Conservation (phyloP, 2,329 filamentous ascomycete species). For the Venturia asperata region DNA sequence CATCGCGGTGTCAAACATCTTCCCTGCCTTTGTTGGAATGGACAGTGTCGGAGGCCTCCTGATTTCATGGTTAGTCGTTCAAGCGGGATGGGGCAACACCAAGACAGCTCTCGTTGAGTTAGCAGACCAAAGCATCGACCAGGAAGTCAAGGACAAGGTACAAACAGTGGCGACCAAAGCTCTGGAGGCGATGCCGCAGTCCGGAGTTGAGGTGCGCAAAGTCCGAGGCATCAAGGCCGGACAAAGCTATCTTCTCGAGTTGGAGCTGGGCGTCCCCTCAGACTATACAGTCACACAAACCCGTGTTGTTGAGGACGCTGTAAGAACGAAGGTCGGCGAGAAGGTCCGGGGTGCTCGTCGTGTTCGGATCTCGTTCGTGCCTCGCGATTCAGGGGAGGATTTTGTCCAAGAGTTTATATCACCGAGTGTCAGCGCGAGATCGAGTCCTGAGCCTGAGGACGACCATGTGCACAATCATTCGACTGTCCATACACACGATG, state of each 20-base stretch:
- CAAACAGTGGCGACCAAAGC: constrained; percentile 50
- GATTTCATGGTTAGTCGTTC: constrained; percentile 89
- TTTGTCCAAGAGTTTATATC: constrained; percentile 63
- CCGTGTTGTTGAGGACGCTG: constrained; percentile 61
- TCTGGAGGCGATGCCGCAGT: constrained; percentile 33
- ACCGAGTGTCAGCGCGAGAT: constrained; percentile 27
- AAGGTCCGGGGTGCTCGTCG: constrained; percentile 78
- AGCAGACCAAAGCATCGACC: constrained; percentile 82
- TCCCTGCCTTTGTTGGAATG: constrained; percentile 81
- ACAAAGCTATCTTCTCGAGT: constrained; percentile 89
- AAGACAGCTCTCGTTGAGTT: constrained; percentile 75
- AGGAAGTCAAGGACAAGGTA: constrained; percentile 70
- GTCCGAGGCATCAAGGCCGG: constrained; percentile 90
- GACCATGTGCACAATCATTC: constrained; percentile 18
- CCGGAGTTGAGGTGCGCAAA: constrained; percentile 63
- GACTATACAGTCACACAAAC: constrained; percentile 68
- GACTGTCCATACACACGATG: constrained; percentile 10
- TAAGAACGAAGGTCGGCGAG: constrained; percentile 65
- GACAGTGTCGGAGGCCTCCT: constrained; percentile 89
- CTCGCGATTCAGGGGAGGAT: constrained; percentile 52
- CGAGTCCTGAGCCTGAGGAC: constrained; percentile 29
- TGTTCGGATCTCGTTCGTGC: constrained; percentile 76
- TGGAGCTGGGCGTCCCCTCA: constrained; percentile 75
- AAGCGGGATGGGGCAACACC: constrained; percentile 83
- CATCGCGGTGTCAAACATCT: constrained; percentile 81